Evolutionary conservation across 495 filamentous ascomycete genomes (phyloP).

Genomic region (Tuber borchii): DNA sequence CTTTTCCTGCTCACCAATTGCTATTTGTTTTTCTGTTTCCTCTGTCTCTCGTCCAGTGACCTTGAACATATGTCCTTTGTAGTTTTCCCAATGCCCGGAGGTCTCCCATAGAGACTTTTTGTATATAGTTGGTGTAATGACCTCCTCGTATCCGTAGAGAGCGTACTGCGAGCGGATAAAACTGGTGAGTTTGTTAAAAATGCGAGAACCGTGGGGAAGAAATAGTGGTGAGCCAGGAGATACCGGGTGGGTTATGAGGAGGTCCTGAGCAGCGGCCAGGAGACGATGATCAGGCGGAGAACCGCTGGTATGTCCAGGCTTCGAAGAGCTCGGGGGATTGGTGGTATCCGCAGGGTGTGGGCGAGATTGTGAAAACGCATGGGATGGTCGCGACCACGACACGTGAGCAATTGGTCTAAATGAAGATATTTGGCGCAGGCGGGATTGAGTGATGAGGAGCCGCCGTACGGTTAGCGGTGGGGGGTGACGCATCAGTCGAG

Average conservation of each 20-base stretch:
- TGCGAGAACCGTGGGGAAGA: constrained; percentile 72
- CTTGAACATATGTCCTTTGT: constrained; percentile 90
- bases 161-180: constrained; percentile 85
- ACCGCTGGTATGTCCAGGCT: background rate
- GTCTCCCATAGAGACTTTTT: constrained; percentile 83
- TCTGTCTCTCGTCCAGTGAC: constrained; percentile 56
- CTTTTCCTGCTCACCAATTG: background rate
- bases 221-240: constrained; percentile 87
- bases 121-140: constrained; percentile 89
- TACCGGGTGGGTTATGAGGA: constrained; percentile 71
- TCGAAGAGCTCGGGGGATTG: background rate
- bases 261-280: constrained; percentile 62
- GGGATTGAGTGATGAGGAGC: background rate
- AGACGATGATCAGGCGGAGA: constrained; percentile 56
- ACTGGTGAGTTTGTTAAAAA: constrained; percentile 78
- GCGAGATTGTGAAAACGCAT: background rate
- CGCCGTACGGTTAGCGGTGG: background rate
- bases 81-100: constrained; percentile 89
- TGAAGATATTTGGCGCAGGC: background rate
- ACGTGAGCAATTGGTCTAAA: background rate
- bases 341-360: too few relatives aligned
- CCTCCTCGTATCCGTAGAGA: constrained; percentile 82
- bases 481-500: background rate
- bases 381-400: background rate
- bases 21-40: constrained; percentile 36